These are phyloP conservation scores for Ascochyta clinopodiicola DNA, from an alignment of 2,329 filamentous ascomycete genomes.

Conservation along the genomic window DNA sequence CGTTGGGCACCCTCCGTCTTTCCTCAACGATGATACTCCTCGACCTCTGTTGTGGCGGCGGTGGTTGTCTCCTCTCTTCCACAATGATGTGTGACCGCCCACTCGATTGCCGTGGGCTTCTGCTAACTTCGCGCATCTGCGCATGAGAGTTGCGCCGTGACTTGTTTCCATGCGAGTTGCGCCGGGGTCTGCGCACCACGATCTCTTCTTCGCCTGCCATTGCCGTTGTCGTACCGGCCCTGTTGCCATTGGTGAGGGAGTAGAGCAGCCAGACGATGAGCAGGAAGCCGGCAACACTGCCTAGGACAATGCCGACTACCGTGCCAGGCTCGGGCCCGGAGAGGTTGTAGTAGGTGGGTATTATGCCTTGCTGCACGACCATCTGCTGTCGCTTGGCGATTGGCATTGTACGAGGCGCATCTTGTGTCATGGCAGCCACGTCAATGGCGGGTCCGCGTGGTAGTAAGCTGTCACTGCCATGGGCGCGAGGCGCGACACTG, in stretches of 20 bases:
- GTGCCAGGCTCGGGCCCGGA: conserved; percentile 62
- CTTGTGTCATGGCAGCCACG: conserved; percentile 16
- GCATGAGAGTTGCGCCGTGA: conserved; percentile 39
- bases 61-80: conserved; percentile 44
- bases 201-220: conserved; percentile 64
- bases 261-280: conserved; percentile 60
- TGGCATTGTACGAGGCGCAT: conserved; percentile 16
- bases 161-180: conserved; percentile 41
- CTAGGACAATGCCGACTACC: conserved; percentile 66
- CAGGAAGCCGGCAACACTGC: conserved; percentile 61
- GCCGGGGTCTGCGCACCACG: conserved; percentile 52
- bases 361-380: conserved; percentile 49
- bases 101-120: conserved; percentile 43
- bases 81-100: conserved; percentile 47
- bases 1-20: conserved; percentile 52
- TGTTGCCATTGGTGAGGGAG: conserved; percentile 45
- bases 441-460: conserved; percentile 28
- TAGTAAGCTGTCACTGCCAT: conserved; percentile 19
- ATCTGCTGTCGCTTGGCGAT: conserved; percentile 31
- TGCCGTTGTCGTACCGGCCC: conserved; percentile 39
- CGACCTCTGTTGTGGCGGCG: conserved; percentile 27
- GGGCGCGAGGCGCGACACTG: conserved; percentile 31
- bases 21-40: conserved; percentile 55
- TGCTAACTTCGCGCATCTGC: conserved; percentile 48
- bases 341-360: conserved; percentile 67